These are phyloP conservation scores for Obba rivulosa DNA, from an alignment of 768 basidiomycete genomes.

Conservation along the genomic window DNA sequence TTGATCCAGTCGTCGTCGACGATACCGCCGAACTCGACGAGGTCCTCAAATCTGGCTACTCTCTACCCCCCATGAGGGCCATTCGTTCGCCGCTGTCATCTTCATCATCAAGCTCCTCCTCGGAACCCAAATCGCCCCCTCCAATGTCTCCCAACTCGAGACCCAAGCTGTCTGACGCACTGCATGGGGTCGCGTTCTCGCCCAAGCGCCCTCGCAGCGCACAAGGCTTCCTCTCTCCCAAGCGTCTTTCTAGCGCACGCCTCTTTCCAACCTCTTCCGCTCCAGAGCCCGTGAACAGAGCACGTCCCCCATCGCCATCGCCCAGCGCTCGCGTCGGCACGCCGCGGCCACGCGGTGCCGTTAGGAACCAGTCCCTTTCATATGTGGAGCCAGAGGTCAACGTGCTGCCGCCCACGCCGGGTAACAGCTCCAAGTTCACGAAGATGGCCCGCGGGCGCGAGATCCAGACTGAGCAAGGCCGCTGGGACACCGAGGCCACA, in stretches of 20 bases:
- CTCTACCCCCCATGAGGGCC: conserved; percentile 29
- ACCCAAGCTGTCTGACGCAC: conserved; percentile 65
- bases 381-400: conserved; percentile 43
- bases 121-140: conserved; percentile 39
- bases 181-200: conserved; percentile 67
- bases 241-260: background rate
- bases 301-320: conserved; percentile 7
- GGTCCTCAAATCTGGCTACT: conserved; percentile 50
- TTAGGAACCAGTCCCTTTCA: conserved; percentile 20
- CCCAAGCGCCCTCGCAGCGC: conserved; percentile 66
- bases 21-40: conserved; percentile 58
- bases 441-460: conserved; percentile 56
- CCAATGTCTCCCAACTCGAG: conserved; percentile 35
- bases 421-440: conserved; percentile 47
- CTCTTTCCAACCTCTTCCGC: conserved; percentile 13
- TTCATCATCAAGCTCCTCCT: conserved; percentile 36
- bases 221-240: conserved; percentile 21
- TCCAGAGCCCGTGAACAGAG: too few relatives aligned
- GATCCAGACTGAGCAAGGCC: conserved; percentile 36
- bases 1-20: conserved; percentile 57
- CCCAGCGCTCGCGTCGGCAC: conserved; percentile 7
- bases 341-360: conserved; percentile 5
- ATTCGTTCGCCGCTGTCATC: conserved; percentile 45
- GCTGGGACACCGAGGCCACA: background rate
- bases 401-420: conserved; percentile 57